Evolutionary conservation across 2,329 filamentous ascomycete genomes (phyloP), one percentile per base, ranked within the genome.

Genomic region (Ciborinia camelliae): DNA sequence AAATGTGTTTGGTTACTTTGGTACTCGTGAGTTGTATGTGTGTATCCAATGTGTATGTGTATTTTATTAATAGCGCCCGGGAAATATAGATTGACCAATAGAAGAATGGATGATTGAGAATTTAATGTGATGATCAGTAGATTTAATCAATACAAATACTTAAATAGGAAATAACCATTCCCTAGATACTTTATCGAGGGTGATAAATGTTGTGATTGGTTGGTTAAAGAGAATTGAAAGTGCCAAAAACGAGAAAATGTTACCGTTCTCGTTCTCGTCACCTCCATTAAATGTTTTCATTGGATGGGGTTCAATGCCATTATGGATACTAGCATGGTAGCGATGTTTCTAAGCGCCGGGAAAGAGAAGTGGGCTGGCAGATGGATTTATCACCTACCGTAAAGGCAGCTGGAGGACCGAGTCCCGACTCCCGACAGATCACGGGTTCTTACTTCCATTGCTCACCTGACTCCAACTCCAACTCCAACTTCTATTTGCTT

Each of bases 61-160:
- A n/a, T n/a, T n/a, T 7, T 53, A 47, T 54, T 50, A 32, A 58
- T 58, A 39, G 39, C 62, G 62, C 43, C 52, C 52, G 23, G 39
- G 20, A 58, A 18, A 58, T 39, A 30, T 39, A 30, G 9, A 48
- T n/a, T 58, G 52, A 50, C 62, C 62, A 58, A 63, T 63, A 35
- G 41, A 30, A 48, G 6, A 6, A 18, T 1, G 26, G 20, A 41
- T 4, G 0, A 4, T 23, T 3, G n/a, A 28, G 35, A 2, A 35
- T 28, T 18, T 7, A 20, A 12, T n/a, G 50, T n/a, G 51, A 37
- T 37, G 2, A 54, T 26, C 51, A 39, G 9, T 30, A 6, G 23
- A 54, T 54, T 26, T 4, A 12, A 4, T 28, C 28, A 50, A 53
- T 53, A 48, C 39, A 55, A 6, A 45, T 47, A 35, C 41, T 28